phyloP scores from a whole-genome alignment of 768 basidiomycete genomes.

The Russula abietina region DNA sequence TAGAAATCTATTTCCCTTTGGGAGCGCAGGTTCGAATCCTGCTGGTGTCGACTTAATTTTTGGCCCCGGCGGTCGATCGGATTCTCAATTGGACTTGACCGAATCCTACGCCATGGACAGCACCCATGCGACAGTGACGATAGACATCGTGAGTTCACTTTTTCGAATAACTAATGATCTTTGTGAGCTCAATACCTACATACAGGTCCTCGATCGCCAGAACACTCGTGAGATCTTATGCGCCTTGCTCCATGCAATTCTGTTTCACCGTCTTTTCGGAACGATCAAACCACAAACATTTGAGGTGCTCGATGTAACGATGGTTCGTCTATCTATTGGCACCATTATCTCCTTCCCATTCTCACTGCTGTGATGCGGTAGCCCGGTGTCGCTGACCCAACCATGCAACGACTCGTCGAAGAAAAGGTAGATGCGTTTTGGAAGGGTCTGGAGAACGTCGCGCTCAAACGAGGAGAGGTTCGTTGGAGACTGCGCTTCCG shows the following conservation, averaged over 20 bases:
- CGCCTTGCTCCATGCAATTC: slow-evolving; percentile 71
- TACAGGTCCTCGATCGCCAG: slow-evolving; percentile 64
- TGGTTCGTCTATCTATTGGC: slow-evolving; percentile 46
- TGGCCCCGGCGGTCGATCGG: neutral
- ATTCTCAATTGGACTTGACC: neutral
- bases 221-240: slow-evolving; percentile 68
- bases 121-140: slow-evolving; percentile 42
- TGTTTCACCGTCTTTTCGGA: slow-evolving; percentile 81
- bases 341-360: neutral
- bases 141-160: slow-evolving; percentile 39
- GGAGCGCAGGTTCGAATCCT: slow-evolving; percentile 43
- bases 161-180: neutral
- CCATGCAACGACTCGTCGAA: slow-evolving; percentile 64
- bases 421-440: slow-evolving; percentile 76
- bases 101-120: slow-evolving; percentile 14
- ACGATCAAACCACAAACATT: slow-evolving; percentile 69
- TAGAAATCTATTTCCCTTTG: slow-evolving; percentile 42
- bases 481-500: neutral
- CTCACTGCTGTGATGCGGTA: slow-evolving; percentile 27
- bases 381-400: slow-evolving; percentile 74
- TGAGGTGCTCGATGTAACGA: slow-evolving; percentile 78
- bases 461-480: slow-evolving; percentile 66
- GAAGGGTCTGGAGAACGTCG: slow-evolving; percentile 62
- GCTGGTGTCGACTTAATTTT: slow-evolving; percentile 34
- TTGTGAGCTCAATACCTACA: neutral